Evolutionary conservation across 345 rosid genomes (phyloP).

Genomic region (Euphorbia tirucalli): DNA sequence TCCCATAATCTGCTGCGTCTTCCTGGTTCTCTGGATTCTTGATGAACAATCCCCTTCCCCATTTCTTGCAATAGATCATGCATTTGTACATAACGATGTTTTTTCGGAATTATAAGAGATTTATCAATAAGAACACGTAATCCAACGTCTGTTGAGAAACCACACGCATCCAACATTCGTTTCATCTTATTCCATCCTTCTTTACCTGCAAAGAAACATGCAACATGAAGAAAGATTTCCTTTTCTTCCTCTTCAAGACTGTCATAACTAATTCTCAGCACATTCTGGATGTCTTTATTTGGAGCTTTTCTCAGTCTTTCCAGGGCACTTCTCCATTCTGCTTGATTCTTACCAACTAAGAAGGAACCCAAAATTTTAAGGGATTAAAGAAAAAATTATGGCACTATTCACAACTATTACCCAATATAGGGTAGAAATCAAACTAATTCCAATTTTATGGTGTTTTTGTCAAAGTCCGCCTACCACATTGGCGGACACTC

Average conservation of each 20-base stretch:
- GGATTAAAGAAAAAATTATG: too few relatives aligned
- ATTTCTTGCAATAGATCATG: slow-evolving; percentile 7
- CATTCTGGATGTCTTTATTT: not conserved
- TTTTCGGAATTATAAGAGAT: not conserved
- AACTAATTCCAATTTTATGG: too few relatives aligned
- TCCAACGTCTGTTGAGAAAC: not conserved
- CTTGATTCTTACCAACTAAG: not conserved
- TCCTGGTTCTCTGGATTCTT: slow-evolving; percentile 6
- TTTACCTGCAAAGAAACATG: not conserved
- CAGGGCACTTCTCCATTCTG: not conserved
- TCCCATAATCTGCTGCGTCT: slow-evolving; percentile 7
- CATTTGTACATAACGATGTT: not conserved
- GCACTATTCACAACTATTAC: too few relatives aligned
- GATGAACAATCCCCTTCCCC: not conserved
- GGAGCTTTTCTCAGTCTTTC: not conserved
- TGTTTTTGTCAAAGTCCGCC: too few relatives aligned
- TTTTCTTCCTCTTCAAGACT: slow-evolving; percentile 5
- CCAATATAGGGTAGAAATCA: too few relatives aligned
- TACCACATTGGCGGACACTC: too few relatives aligned
- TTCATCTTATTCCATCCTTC: not conserved
- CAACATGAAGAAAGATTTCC: slow-evolving; percentile 8
- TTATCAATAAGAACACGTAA: slow-evolving; percentile 2
- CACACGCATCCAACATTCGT: not conserved
- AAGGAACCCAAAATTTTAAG: slow-evolving; percentile 8
- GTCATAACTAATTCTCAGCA: slow-evolving; percentile 10